Conservation (phyloP, 306 rosid genomes). For the Sechiopsis laciniata region DNA sequence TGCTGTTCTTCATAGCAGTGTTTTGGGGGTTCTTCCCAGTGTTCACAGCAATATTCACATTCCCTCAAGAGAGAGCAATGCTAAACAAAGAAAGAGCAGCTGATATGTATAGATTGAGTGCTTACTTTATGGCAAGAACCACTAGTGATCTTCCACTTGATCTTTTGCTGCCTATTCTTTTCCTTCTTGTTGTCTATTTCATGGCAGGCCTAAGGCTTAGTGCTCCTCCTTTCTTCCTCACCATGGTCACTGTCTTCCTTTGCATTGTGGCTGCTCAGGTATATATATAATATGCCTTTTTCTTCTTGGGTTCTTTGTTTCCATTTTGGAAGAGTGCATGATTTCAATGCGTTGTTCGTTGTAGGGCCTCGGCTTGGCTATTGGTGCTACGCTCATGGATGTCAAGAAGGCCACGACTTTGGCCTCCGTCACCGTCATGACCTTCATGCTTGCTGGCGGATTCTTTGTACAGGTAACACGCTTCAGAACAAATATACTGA, state of each 20-base stretch:
- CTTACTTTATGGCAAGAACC: slow-evolving; percentile 87
- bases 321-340: neutral
- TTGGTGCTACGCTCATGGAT: slow-evolving; percentile 90
- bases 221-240: slow-evolving; percentile 58
- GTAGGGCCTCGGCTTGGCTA: slow-evolving; percentile 87
- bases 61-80: slow-evolving; percentile 99
- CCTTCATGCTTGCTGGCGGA: slow-evolving; percentile 99
- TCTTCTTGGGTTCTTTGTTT: neutral
- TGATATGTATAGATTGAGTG: slow-evolving; percentile 92
- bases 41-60: slow-evolving; percentile 87
- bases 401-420: slow-evolving; percentile 85
- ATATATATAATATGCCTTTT: too few relatives aligned
- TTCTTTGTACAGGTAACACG: slow-evolving; percentile 71
- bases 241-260: slow-evolving; percentile 77
- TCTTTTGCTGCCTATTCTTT: slow-evolving; percentile 64
- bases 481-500: too few relatives aligned
- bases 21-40: slow-evolving; percentile 99
- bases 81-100: slow-evolving; percentile 83
- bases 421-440: slow-evolving; percentile 96
- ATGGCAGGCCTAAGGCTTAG: slow-evolving; percentile 76
- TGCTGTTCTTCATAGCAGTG: slow-evolving; percentile 89
- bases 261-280: slow-evolving; percentile 44
- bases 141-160: slow-evolving; percentile 96
- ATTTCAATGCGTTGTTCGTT: neutral
- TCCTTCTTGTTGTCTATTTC: slow-evolving; percentile 80